phyloP scores from a whole-genome alignment of 176 grass and related monocot genomes.

The Bonia amplexicaulis region DNA sequence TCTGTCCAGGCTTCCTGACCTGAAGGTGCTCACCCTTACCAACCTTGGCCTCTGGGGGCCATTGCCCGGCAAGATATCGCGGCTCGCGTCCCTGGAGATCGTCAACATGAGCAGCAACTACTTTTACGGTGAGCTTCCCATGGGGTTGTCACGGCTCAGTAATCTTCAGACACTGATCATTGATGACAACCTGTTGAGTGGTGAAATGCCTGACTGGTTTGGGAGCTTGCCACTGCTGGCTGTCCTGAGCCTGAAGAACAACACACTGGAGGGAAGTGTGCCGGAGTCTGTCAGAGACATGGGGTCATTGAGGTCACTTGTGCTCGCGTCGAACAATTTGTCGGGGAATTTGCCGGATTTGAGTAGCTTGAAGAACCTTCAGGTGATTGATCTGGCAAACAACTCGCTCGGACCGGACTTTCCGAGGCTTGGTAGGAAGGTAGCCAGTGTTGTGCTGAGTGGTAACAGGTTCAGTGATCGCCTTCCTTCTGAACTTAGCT shows the following conservation, averaged over 20 bases:
- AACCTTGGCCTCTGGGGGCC: slow-evolving; percentile 83
- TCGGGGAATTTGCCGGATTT: slow-evolving; percentile 67
- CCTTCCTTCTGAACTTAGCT: slow-evolving; percentile 50
- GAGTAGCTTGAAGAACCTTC: slow-evolving; percentile 56
- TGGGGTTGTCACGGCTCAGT: slow-evolving; percentile 45
- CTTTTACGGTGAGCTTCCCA: slow-evolving; percentile 67
- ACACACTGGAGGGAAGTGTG: slow-evolving; percentile 49
- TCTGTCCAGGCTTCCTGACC: slow-evolving; percentile 70
- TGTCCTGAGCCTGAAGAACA: slow-evolving; percentile 81
- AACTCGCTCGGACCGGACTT: slow-evolving; percentile 83
- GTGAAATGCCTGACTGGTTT: slow-evolving; percentile 53
- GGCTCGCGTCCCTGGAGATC: slow-evolving; percentile 72
- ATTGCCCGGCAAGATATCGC: slow-evolving; percentile 67
- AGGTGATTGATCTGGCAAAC: slow-evolving; percentile 77
- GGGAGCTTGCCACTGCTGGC: slow-evolving; percentile 48
- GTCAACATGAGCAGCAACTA: slow-evolving; percentile 87
- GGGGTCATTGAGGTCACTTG: slow-evolving; percentile 47
- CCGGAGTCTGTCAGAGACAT: slow-evolving; percentile 55
- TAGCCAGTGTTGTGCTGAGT: slow-evolving; percentile 57
- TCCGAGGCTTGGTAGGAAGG: slow-evolving; percentile 67
- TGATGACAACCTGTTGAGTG: slow-evolving; percentile 80
- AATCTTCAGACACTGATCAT: slow-evolving; percentile 83
- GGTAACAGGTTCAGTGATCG: slow-evolving; percentile 65
- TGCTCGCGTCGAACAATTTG: slow-evolving; percentile 76
- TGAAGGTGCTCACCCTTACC: slow-evolving; percentile 77